Conservation (phyloP, 1,284 basidiomycete genomes). For the Pyrrhoderma lamaoense region DNA sequence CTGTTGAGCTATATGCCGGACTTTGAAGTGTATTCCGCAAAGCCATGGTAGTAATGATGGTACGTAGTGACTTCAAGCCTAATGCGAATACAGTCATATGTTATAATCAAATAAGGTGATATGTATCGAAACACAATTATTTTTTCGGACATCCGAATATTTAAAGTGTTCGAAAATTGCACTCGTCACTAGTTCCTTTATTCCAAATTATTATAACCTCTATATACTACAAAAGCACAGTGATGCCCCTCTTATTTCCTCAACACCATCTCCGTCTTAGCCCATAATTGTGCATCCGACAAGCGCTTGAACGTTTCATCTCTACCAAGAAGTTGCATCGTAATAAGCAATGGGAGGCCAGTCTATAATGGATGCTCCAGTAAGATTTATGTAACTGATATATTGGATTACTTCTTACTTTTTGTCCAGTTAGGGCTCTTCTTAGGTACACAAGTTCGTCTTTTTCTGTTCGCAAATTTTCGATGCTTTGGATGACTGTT, state of each 20-base stretch:
- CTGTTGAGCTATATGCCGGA: slow-evolving; percentile 22
- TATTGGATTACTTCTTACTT: not conserved
- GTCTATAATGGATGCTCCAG: too few species aligned
- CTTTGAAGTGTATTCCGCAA: slow-evolving; percentile 30
- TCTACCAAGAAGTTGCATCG: slow-evolving; percentile 11
- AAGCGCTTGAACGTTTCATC: slow-evolving; percentile 12
- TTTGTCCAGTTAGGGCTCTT: slow-evolving; percentile 12
- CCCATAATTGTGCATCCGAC: slow-evolving; percentile 3
- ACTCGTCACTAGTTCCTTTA: not conserved
- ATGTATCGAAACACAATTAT: too few species aligned
- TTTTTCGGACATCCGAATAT: too few species aligned
- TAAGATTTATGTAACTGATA: too few species aligned
- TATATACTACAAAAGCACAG: not conserved
- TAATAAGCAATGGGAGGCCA: slow-evolving; percentile 11
- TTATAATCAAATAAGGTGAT: too few species aligned
- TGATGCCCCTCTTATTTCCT: not conserved
- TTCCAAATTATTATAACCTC: not conserved
- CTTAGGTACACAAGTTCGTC: slow-evolving; percentile 14
- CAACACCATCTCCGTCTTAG: not conserved
- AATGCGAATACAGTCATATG: too few species aligned
- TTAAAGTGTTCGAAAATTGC: too few species aligned
- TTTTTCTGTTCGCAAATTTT: slow-evolving; percentile 2
- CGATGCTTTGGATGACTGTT: slow-evolving; percentile 2
- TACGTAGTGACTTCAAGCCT: too few species aligned
- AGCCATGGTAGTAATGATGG: slow-evolving; percentile 29